A percentile compares a stretch with the other conserved stretches of the same genome.
phyloP scores from a whole-genome alignment of 2,329 filamentous ascomycete genomes.

The Colletotrichum sp. region DNA sequence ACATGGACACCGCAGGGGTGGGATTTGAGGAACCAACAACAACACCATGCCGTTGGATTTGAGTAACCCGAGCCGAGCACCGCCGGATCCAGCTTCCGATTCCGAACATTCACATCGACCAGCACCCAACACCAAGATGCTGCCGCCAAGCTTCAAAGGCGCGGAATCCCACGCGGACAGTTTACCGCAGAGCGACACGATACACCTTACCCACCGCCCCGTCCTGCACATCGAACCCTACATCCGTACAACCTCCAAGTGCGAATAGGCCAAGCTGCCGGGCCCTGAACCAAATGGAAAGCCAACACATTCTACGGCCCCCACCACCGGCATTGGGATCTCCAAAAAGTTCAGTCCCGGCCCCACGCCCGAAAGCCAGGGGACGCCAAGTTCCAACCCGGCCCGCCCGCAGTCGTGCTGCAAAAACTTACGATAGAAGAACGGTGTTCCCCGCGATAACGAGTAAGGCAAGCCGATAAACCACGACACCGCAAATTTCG shows the following conservation, averaged over 20 bases:
- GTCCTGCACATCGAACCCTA: neutral
- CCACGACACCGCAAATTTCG: conserved; percentile 2
- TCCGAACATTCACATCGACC: neutral
- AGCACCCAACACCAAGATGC: neutral
- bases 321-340: neutral
- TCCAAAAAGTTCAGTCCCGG: neutral
- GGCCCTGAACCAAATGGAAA: neutral
- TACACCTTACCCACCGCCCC: neutral
- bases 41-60: neutral
- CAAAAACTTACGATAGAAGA: neutral
- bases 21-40: neutral
- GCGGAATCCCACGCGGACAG: neutral
- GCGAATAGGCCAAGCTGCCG: neutral
- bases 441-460: neutral
- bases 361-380: neutral
- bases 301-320: neutral
- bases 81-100: neutral
- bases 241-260: neutral
- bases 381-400: neutral
- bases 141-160: neutral
- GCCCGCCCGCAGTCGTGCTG: neutral
- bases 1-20: neutral
- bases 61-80: neutral
- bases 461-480: neutral
- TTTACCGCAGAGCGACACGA: neutral